phyloP scores from a whole-genome alignment of 805 yeast genomes.

The Yarrowia yakushimensis region DNA sequence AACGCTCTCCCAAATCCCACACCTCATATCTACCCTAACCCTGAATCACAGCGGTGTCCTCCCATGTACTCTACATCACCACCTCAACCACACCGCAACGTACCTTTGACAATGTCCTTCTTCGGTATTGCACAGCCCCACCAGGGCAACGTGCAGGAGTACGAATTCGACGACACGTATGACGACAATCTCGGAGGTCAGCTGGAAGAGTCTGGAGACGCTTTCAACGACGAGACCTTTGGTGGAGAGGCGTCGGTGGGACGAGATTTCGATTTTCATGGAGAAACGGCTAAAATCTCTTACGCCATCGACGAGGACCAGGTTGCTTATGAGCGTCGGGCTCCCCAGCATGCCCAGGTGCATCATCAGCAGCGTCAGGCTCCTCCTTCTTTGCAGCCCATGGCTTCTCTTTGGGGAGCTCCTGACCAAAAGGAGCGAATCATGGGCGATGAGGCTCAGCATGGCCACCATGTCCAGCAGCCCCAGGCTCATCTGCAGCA shows the following conservation, averaged over 20 bases:
- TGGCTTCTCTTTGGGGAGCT: constrained; percentile 67
- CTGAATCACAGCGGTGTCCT: not conserved
- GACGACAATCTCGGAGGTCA: constrained; percentile 72
- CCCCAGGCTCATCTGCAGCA: constrained; percentile 4
- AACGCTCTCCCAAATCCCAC: not conserved
- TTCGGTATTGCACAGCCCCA: constrained; percentile 15
- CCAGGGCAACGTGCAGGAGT: constrained; percentile 32
- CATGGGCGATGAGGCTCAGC: not conserved
- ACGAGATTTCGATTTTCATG: constrained; percentile 64
- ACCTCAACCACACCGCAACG: not conserved
- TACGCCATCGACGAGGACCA: constrained; percentile 34
- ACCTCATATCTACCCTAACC: not conserved
- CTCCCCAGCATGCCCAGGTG: constrained; percentile 30
- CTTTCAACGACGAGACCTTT: constrained; percentile 75
- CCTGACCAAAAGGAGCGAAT: constrained; percentile 34
- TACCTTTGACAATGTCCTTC: not conserved
- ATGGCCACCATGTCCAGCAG: not conserved
- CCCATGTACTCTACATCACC: not conserved
- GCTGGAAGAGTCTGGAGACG: constrained; percentile 67
- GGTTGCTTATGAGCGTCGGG: constrained; percentile 40
- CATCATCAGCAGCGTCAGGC: constrained; percentile 37
- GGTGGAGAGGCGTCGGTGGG: constrained; percentile 53
- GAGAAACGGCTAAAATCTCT: constrained; percentile 36
- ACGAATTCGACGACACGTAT: constrained; percentile 81
- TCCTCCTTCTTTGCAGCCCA: constrained; percentile 51